A percentile compares a stretch with the other conserved stretches of the same genome.
Evolutionary conservation across 1,284 basidiomycete species (phyloP).

Genomic region (Leccinum pachyderme): DNA sequence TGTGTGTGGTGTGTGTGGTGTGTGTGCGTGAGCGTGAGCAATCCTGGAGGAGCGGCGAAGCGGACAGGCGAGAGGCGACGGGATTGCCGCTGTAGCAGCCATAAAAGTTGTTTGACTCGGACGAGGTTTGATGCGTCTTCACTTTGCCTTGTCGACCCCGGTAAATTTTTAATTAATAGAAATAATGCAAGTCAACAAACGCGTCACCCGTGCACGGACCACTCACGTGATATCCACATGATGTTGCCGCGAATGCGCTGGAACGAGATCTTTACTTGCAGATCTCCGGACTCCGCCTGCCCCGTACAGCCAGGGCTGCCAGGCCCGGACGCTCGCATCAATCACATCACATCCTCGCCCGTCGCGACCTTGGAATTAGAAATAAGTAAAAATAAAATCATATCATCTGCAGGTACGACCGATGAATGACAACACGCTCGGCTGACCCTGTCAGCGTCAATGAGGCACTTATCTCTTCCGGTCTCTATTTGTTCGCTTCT

Average conservation of each 20-base stretch:
- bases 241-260: neutral
- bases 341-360: neutral
- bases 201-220: constrained; percentile 24
- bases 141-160: no score
- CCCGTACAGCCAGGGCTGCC: neutral
- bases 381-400: neutral
- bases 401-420: no score
- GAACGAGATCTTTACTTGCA: neutral
- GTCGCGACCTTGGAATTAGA: neutral
- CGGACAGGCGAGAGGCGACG: constrained; percentile 26
- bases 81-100: constrained; percentile 30
- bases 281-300: neutral
- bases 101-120: constrained; percentile 9
- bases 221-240: constrained; percentile 20
- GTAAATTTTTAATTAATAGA: no score
- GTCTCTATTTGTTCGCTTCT: no score
- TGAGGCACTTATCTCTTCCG: neutral
- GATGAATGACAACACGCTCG: neutral
- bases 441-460: neutral
- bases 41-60: constrained; percentile 30
- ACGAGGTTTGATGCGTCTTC: neutral
- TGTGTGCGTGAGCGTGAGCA: constrained; percentile 21
- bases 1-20: neutral
- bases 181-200: constrained; percentile 17
- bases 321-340: neutral